Conservation (phyloP, 768 basidiomycete genomes). For the Nidularia sp. region DNA sequence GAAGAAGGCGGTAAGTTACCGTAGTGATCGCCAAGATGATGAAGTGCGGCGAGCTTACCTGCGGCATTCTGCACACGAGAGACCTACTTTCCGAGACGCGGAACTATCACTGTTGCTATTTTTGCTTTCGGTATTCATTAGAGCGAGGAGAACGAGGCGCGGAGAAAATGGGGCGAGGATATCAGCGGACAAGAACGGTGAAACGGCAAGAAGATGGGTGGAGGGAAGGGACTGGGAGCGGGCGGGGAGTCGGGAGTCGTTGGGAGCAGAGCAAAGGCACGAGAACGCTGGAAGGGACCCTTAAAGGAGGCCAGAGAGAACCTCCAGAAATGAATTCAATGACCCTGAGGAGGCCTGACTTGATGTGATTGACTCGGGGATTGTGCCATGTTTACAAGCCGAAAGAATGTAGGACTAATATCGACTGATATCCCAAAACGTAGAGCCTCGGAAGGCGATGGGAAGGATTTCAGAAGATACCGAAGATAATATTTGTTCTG, state of each 20-base stretch:
- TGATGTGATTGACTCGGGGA: background rate
- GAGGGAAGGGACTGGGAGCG: background rate
- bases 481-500: too few species aligned
- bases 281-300: too few species aligned
- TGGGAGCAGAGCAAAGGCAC: background rate
- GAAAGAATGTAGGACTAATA: too few species aligned
- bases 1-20: conserved; percentile 2
- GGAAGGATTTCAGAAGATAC: too few species aligned
- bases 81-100: conserved; percentile 29
- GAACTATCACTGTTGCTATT: conserved; percentile 7
- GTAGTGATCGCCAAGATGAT: background rate
- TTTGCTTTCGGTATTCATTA: conserved; percentile 9
- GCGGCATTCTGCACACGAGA: conserved; percentile 52
- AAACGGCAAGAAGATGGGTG: background rate
- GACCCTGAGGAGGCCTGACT: background rate
- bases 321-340: background rate
- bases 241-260: background rate
- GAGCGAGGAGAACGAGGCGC: background rate
- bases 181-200: background rate
- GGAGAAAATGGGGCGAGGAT: too few species aligned
- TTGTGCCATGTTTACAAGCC: background rate
- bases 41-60: conserved; percentile 21
- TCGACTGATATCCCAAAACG: too few species aligned
- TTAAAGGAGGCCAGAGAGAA: background rate
- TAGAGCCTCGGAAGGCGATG: too few species aligned